Evolutionary conservation across 2,329 filamentous ascomycete genomes (phyloP), one percentile per base, ranked within the genome.

Genomic region (Stemphylium beticola): DNA sequence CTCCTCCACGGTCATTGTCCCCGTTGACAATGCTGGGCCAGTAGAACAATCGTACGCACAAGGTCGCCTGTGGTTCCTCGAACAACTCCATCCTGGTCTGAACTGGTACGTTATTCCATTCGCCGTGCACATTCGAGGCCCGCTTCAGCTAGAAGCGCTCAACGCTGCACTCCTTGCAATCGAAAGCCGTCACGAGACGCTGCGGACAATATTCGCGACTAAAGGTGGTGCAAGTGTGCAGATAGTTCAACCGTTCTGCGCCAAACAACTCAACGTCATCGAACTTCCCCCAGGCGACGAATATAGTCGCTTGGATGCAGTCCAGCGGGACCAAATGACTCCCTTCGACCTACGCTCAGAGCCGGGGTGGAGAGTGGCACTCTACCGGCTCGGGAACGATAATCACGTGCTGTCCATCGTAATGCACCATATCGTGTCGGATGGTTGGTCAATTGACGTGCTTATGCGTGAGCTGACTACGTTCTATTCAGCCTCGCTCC

Each of bases 371-470:
- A 26, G 49, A 12, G 49, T 26, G 10, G 2, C 34, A 4, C 4
- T 52, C 29, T 52, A 52, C 14, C 41, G 41, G 3, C 4, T 52
- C 2, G 1, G 14, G 3, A 11, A 31, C 14, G 14, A 55, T 4
- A 10, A 46, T 0, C 34, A 50, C 22, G 55, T 61, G 2, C 24
- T 58, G 0, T 58, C 56, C 2, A 33, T 58, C 11, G 48, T 56
- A 1, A 55, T 58, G 52, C 56, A 58, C 22, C 56, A 58, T 20
- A 53, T 58, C 6, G 31, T 52, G 2, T 58, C 53, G 4, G 56
- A 58, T 22, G 56, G 56, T 29, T 58, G 56, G 56, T 58, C 56
- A 1, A 1, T 44, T 4, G 52, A 58, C 24, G 34, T 58, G 1
- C 18, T 58, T 4, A 26, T 1, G 24, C 12, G 33, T 11, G 43